A percentile compares a stretch with the other conserved stretches of the same genome.
These are phyloP conservation scores for Yamadazyma kitorensis DNA, from an alignment of 805 yeast species.

Conservation along the genomic window DNA sequence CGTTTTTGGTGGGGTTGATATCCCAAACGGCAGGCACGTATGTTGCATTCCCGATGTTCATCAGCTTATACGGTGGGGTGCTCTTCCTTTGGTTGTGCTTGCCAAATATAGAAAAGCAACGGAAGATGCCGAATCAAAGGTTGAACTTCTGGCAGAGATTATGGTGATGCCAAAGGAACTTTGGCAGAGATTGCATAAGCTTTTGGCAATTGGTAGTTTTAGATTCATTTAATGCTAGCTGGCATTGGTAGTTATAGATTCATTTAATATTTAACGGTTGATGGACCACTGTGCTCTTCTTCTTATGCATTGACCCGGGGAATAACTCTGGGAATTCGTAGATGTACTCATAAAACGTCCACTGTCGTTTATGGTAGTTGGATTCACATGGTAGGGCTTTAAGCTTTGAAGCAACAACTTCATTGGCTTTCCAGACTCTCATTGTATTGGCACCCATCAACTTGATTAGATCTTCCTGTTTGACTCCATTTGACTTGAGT, in stretches of 20 bases:
- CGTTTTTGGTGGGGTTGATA: constrained; percentile 50
- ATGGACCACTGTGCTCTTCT: no score
- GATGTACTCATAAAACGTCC: constrained; percentile 37
- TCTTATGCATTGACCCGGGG: constrained; percentile 12
- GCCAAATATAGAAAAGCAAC: constrained; percentile 17
- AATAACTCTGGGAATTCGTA: constrained; percentile 37
- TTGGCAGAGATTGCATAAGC: no score
- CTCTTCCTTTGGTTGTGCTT: constrained; percentile 17
- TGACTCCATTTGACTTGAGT: no score
- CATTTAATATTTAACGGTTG: no score
- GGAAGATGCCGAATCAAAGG: constrained; percentile 5
- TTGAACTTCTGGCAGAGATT: constrained; percentile 12
- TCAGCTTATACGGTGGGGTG: constrained; percentile 36
- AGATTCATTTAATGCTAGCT: no score
- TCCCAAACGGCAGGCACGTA: constrained; percentile 45
- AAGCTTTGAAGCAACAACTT: constrained; percentile 18
- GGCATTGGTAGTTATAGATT: no score
- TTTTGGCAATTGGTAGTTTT: no score
- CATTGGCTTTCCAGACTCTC: constrained; percentile 47
- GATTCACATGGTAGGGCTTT: constrained; percentile 30
- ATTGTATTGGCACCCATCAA: constrained; percentile 46
- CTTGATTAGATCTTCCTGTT: constrained; percentile 42
- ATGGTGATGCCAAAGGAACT: no score
- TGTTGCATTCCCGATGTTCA: constrained; percentile 48
- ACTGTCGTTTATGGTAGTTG: constrained; percentile 41